Evolutionary conservation across 2,329 filamentous ascomycete genomes (phyloP), one percentile per base, ranked within the genome.

Genomic region (Trichoderma simmonsii): DNA sequence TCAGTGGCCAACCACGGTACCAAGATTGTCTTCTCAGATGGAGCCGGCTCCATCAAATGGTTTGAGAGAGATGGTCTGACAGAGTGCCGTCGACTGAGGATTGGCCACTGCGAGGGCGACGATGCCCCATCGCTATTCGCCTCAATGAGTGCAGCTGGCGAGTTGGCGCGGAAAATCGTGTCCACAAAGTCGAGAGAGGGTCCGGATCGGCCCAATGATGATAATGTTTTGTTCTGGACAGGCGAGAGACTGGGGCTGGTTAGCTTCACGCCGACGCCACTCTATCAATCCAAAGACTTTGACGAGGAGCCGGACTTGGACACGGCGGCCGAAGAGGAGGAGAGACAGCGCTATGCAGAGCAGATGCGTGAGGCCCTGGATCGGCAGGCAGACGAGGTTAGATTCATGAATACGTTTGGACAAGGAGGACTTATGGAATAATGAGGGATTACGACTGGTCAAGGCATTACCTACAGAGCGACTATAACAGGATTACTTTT

Each of bases 11-110:
- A 91, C 18, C 95, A 98, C 75, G 95, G 95, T 5, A 92, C 91
- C 8, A 88, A 92, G 5, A 87, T 98, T 36, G 93, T 94, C 21
- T 93, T 93, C 75, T 93, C 93, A 3, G 95, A 98, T 77, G 92
- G 92, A 1, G 90, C 93, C 28, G 95, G 95, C 0, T 90, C 91
- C 65, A 81, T 98, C 74, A 95, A 94, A 79, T 98, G 95, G 95
- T 89, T 97, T 59, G 95, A 98, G 81, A 87, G 95, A 43, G 94
- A 98, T 77, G 94, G 93, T 0, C 85, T 86, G 73, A 90, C 88
- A 6, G 88, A 90, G 75, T 86, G 87, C 56, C 84, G 88, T 64
- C 81, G 83, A 73, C 82, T 86, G 73, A 85, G 83, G 75, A 86
- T 91, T 32, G 88, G 89, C 2, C 84, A 88, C 72, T 87, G 86